Evolutionary conservation across 2,329 filamentous ascomycete genomes (phyloP).

Genomic region (Fusarium buharicum): DNA sequence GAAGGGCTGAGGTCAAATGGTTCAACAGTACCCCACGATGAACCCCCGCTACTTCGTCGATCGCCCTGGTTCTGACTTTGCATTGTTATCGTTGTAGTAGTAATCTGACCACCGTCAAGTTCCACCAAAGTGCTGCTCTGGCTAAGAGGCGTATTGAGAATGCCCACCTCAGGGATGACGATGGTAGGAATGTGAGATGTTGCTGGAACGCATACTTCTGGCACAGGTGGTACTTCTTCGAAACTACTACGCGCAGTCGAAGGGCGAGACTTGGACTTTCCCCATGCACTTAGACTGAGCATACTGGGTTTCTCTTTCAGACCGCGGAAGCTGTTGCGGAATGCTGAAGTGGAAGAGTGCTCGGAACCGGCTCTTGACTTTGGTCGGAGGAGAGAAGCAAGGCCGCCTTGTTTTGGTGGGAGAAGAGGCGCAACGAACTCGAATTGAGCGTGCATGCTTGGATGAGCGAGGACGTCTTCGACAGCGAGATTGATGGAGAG

Average conservation of each 20-base stretch:
- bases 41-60: conserved; percentile 30
- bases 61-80: not conserved
- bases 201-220: not conserved
- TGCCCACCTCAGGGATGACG: conserved; percentile 1
- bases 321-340: conserved; percentile 38
- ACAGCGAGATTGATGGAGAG: conserved; percentile 56
- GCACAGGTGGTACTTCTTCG: not conserved
- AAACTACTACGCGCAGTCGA: not conserved
- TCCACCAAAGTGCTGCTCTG: conserved; percentile 3
- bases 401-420: conserved; percentile 24
- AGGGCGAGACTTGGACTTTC: conserved; percentile 33
- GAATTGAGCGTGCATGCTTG: conserved; percentile 62
- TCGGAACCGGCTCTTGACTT: conserved; percentile 11
- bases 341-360: conserved; percentile 6
- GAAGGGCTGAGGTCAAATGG: conserved; percentile 26
- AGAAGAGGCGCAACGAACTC: conserved; percentile 53
- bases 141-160: conserved; percentile 9
- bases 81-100: not conserved
- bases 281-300: conserved; percentile 45
- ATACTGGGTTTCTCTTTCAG: conserved; percentile 40
- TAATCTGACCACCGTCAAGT: not conserved
- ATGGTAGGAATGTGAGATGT: conserved; percentile 7
- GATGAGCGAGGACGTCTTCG: conserved; percentile 61
- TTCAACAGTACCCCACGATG: conserved; percentile 6
- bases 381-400: conserved; percentile 24